Percentiles rank a stretch among this genome's conserved stretches.
Evolutionary conservation across 1,139 yeast species (phyloP).

Genomic region (Yamadazyma sp.): DNA sequence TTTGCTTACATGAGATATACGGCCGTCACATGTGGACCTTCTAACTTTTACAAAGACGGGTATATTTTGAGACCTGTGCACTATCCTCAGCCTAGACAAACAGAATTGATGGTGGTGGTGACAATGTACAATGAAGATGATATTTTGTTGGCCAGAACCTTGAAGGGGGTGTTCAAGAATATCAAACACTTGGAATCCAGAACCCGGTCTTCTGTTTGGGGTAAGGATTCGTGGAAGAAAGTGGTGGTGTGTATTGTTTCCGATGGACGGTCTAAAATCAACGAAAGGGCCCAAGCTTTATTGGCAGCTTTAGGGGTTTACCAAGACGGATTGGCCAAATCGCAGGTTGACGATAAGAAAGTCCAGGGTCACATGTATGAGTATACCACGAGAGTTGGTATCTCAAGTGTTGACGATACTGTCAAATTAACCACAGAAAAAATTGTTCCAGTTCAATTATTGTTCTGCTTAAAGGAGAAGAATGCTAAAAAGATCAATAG

Average conservation of each 20-base stretch:
- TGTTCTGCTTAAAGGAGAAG: conserved; percentile 47
- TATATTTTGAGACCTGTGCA: conserved; percentile 48
- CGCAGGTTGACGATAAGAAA: conserved; percentile 45
- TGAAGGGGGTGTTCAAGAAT: conserved; percentile 49
- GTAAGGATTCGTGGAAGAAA: conserved; percentile 51
- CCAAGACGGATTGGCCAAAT: conserved; percentile 51
- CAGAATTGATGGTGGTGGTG: conserved; percentile 47
- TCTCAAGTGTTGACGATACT: conserved; percentile 45
- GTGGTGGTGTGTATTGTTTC: conserved; percentile 49
- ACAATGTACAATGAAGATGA: conserved; percentile 55
- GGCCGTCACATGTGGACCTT: conserved; percentile 52
- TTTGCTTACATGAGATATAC: conserved; percentile 51
- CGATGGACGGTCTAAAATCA: conserved; percentile 50
- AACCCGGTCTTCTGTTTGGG: conserved; percentile 44
- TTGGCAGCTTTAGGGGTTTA: conserved; percentile 50
- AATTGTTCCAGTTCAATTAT: conserved; percentile 48
- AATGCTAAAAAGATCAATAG: conserved; percentile 51
- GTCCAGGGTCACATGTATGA: conserved; percentile 51
- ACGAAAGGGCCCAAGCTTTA: conserved; percentile 49
- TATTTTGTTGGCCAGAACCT: conserved; percentile 43
- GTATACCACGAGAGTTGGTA: conserved; percentile 50
- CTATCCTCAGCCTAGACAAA: conserved; percentile 45
- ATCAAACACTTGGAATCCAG: conserved; percentile 49
- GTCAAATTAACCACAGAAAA: conserved; percentile 50
- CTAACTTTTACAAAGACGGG: conserved; percentile 46